Evolutionary conservation across 192 early-diverging fungal species (phyloP).

Genomic region (Entrophospora sp.): DNA sequence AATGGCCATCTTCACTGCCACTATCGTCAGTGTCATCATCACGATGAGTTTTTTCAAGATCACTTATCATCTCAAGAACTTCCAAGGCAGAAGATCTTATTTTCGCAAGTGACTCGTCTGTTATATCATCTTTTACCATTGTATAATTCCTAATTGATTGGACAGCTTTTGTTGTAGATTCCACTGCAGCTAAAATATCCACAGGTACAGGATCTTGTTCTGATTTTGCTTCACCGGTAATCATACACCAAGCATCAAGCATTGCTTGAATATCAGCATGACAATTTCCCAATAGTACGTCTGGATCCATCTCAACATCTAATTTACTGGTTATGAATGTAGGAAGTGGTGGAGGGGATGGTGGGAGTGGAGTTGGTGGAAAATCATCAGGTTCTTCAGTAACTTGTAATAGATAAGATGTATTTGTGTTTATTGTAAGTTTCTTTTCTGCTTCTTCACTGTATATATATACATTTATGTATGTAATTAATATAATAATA

Average conservation of each 20-base stretch:
- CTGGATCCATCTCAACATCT: conserved; percentile 38
- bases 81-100: conserved; percentile 36
- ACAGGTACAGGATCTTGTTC: conserved; percentile 27
- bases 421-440: conserved; percentile 12
- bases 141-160: conserved; percentile 45
- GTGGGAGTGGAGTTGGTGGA: conserved; percentile 32
- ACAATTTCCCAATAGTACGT: conserved; percentile 32
- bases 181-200: conserved; percentile 36
- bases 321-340: conserved; percentile 19
- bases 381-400: conserved; percentile 36
- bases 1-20: conserved; percentile 33
- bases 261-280: conserved; percentile 43
- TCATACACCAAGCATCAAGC: conserved; percentile 34
- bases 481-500: neutral
- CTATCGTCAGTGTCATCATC: conserved; percentile 27
- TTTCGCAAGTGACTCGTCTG: conserved; percentile 25
- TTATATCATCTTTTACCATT: conserved; percentile 36
- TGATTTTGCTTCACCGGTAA: conserved; percentile 16
- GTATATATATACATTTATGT: too few relatives aligned
- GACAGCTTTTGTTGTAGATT: conserved; percentile 42
- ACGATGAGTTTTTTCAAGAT: conserved; percentile 36
- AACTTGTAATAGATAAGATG: conserved; percentile 16
- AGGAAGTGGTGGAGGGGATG: conserved; percentile 28
- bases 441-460: conserved; percentile 1
- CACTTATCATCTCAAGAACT: conserved; percentile 40